Evolutionary conservation across 164 flowering plant species (phyloP), one percentile per base, ranked within the genome.

Genomic region (Dillenia suffruticosa): DNA sequence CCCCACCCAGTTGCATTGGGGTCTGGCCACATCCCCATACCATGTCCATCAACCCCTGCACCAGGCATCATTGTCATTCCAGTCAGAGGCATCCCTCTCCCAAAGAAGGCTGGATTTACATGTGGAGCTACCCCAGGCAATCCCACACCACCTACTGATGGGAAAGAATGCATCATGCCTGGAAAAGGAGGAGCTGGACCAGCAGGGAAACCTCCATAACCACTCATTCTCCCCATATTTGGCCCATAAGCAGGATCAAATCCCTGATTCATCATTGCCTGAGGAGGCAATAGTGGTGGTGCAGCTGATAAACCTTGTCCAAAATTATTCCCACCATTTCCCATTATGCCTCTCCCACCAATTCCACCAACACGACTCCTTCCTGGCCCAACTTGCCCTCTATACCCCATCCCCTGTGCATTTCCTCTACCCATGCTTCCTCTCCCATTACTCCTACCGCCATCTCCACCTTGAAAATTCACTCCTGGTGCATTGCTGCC

Each of bases 71-170:
- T 86, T 7, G 95, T 96, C 92, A 92, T 86, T 47, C 87, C 89
- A 73, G 72, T 80, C 73, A 77, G 75, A 9, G 89, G 84, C 93
- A 91, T 89, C 11, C 89, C 88, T 66, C 91, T 75, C 0, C 82
- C 84, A 67, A 88, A 88, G 65, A 85, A 82, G 17, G 91, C 89
- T 9, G 94, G 94, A 68, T 88, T 88, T 19, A 88, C 86, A 75
- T 88, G 97, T 55, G 97, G 97, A 58, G 97, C 90, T 32, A 84
- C 90, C 26, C 92, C 93, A 64, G 96, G 90, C 75, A 92, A 70
- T 44, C 92, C 90, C 51, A 89, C 77, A 56, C 78, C 81, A 64
- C 86, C 84, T 12, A 86, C 86, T 12, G 84, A 84, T 2, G 93
- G 96, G 57, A 82, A 90, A 12, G 89, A 69, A 19, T 88, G 72